These are phyloP conservation scores for Abrus precatorius DNA, from an alignment of 306 rosid species.

Conservation along the genomic window DNA sequence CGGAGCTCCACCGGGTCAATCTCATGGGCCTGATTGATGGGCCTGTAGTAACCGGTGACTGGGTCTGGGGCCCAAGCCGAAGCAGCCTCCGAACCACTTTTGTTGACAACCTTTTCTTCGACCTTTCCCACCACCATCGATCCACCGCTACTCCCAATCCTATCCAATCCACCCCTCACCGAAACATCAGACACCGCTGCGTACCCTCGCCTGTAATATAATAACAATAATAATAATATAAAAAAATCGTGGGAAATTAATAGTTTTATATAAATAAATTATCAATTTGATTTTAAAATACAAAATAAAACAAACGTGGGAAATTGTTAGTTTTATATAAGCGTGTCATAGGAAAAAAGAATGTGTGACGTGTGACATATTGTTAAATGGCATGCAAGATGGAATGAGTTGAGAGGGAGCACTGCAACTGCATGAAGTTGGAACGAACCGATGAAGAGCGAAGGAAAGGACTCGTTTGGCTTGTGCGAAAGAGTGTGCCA, in stretches of 20 bases:
- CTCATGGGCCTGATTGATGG: constrained; percentile 50
- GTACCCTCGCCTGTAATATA: constrained; percentile 51
- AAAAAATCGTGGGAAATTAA: not conserved
- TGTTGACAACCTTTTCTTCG: constrained; percentile 38
- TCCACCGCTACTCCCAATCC: constrained; percentile 29
- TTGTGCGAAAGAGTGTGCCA: constrained; percentile 17
- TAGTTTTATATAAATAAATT: not conserved
- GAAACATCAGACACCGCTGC: constrained; percentile 47
- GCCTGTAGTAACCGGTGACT: constrained; percentile 62
- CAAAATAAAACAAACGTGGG: not conserved
- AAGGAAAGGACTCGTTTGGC: constrained; percentile 6
- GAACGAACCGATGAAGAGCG: not conserved
- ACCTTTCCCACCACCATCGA: constrained; percentile 46
- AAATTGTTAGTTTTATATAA: not conserved
- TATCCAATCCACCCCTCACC: constrained; percentile 40
- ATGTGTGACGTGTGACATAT: not conserved
- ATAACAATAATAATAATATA: not conserved
- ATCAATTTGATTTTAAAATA: not conserved
- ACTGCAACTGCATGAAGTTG: not conserved
- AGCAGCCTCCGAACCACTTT: constrained; percentile 38
- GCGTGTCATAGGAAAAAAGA: not conserved
- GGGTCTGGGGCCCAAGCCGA: constrained; percentile 69
- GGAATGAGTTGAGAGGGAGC: not conserved
- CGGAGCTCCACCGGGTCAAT: constrained; percentile 70
- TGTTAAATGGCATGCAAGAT: not conserved